These are phyloP conservation scores for Keqinozyma sinolaborantium DNA, from an alignment of 1,139 yeast species.

Conservation along the genomic window DNA sequence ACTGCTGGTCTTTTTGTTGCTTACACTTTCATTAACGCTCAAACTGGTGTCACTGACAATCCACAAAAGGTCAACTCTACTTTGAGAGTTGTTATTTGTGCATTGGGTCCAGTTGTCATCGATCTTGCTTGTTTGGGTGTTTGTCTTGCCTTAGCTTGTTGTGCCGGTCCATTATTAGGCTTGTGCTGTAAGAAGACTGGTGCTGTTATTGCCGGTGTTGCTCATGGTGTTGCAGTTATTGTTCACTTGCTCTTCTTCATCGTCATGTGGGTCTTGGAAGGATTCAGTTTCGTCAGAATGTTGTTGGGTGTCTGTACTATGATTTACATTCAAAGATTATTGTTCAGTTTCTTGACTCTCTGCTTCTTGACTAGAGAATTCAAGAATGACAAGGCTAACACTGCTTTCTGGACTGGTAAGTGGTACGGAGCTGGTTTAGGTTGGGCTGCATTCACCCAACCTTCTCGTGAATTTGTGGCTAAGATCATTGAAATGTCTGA, in stretches of 20 bases:
- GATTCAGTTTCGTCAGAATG: conserved; percentile 85
- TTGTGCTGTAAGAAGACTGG: conserved; percentile 98
- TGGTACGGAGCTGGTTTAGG: conserved; percentile 98
- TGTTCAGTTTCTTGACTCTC: conserved; percentile 82
- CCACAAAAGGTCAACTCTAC: conserved; percentile 64
- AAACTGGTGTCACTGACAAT: conserved; percentile 78
- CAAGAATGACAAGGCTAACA: conserved; percentile 93
- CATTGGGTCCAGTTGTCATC: conserved; percentile 88
- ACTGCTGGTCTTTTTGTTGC: conserved; percentile 93
- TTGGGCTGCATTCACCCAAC: conserved; percentile 94
- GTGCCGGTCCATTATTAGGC: conserved; percentile 94
- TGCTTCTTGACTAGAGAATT: conserved; percentile 89
- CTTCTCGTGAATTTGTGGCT: conserved; percentile 92
- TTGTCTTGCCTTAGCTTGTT: conserved; percentile 81
- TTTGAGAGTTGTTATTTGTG: conserved; percentile 81
- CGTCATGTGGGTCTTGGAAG: conserved; percentile 96
- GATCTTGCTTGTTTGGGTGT: conserved; percentile 81
- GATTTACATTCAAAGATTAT: conserved; percentile 82
- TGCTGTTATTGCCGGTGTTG: conserved; percentile 94
- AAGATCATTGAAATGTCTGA: conserved; percentile 92
- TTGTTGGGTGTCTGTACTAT: conserved; percentile 82
- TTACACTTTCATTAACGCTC: conserved; percentile 91
- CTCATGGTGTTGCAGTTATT: conserved; percentile 91
- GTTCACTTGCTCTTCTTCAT: conserved; percentile 83
- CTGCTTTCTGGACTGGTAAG: conserved; percentile 99